Evolutionary conservation across 2,329 filamentous ascomycete species (phyloP), one percentile per base, ranked within the genome.

Genomic region (Talaromyces sp.): DNA sequence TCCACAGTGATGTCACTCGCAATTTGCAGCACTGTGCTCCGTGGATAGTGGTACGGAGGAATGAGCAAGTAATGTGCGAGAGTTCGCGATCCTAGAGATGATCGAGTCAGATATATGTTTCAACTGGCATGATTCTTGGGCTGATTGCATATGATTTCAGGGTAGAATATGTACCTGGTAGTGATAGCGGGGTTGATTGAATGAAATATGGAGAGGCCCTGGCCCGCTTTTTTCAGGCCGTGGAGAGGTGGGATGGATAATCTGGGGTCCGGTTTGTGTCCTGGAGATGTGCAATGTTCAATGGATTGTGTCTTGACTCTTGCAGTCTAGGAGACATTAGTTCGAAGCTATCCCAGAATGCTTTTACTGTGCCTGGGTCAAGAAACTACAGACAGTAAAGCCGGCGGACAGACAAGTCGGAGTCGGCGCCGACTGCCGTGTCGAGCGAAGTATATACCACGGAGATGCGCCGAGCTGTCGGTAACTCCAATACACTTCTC

Each of bases 1-100:
- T 50, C 58, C 41, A 52, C 63, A 58, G 62, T 65, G 63, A 65
- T 61, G 63, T 65, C 63, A 62, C 39, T 56, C 11, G n/a, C 33
- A 16, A 31, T 11, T 22, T 33, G 52, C 33, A 56, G 19, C 4
- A 39, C 52, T 56, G 52, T 56, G 31, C 33, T 56, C 33, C 52
- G 52, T 37, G 16, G 19, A 24, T 33, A 2, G 16, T 37, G 33
- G 14, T 52, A 4, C 31, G 24, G 3, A 11, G 24, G n/a, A 33
- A 22, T 22, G 33, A 56, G 52, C 31, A 27, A 31, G 10, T 56
- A 37, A 39, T 56, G 19, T 39, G 52, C 33, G 52, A 35, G 52
- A 33, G n/a, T n/a, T 33, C 33, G 49, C 7, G 24, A 52, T 52
- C 24, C 24, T 52, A 8, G 16, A 56, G 33, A 14, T 24, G 31